phyloP scores from a whole-genome alignment of 1,139 yeast genomes.

The Kodamaea ohmeri region DNA sequence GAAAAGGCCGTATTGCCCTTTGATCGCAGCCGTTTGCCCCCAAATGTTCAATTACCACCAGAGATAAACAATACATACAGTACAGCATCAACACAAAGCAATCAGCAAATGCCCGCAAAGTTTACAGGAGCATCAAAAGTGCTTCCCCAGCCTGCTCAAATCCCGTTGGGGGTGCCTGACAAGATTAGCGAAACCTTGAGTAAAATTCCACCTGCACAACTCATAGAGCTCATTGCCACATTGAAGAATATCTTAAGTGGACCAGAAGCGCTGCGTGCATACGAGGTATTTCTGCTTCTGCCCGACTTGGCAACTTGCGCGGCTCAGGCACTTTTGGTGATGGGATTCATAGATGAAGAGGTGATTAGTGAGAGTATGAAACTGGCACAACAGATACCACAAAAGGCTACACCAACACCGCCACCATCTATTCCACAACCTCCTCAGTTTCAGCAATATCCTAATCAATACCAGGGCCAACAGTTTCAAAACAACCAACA shows the following conservation, averaged over 20 bases:
- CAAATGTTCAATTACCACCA: constrained; percentile 53
- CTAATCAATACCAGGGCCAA: constrained; percentile 8
- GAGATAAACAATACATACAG: constrained; percentile 34
- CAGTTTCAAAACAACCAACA: constrained; percentile 11
- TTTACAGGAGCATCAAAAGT: constrained; percentile 49
- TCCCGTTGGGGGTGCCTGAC: constrained; percentile 49
- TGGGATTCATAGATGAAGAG: constrained; percentile 70
- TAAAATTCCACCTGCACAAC: constrained; percentile 64
- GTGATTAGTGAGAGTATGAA: constrained; percentile 53
- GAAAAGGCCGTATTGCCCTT: constrained; percentile 41
- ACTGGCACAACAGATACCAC: constrained; percentile 19
- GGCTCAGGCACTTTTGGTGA: constrained; percentile 68
- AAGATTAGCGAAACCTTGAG: constrained; percentile 55
- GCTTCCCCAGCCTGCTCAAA: constrained; percentile 47
- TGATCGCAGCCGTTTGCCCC: constrained; percentile 46
- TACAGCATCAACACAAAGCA: constrained; percentile 3
- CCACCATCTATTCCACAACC: constrained; percentile 12
- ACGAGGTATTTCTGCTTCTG: constrained; percentile 52
- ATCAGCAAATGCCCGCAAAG: constrained; percentile 39
- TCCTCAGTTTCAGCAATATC: constrained; percentile 11
- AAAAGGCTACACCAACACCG: constrained; percentile 15
- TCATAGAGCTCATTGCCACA: constrained; percentile 64
- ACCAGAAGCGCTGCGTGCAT: constrained; percentile 49
- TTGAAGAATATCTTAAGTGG: constrained; percentile 52
- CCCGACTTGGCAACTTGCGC: constrained; percentile 63